A percentile compares a stretch with the other conserved stretches of the same genome.
Conservation (phyloP, 2,329 filamentous ascomycete species). For the Colletotrichum lentis region DNA sequence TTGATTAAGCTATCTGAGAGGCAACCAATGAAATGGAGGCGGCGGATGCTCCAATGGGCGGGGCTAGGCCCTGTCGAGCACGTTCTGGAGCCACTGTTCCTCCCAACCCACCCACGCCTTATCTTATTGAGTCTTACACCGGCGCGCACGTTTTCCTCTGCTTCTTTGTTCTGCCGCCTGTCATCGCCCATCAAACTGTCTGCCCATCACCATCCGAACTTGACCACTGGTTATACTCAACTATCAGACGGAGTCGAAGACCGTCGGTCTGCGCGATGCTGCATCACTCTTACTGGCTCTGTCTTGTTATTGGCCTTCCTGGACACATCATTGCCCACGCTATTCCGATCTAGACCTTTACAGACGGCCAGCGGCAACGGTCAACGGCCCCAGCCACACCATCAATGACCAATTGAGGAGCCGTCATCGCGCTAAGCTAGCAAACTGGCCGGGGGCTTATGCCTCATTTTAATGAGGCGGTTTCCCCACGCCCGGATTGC, state of each 20-base stretch:
- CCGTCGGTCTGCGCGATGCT: background rate
- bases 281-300: background rate
- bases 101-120: background rate
- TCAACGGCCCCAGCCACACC: conserved; percentile 2
- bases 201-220: background rate
- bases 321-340: background rate
- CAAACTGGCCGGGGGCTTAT: background rate
- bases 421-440: conserved; percentile 3
- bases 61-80: background rate
- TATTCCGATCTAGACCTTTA: background rate
- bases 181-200: background rate
- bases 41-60: background rate
- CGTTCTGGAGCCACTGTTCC: background rate
- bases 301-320: conserved; percentile 4
- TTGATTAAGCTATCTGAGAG: background rate
- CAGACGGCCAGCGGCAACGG: too few species aligned
- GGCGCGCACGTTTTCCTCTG: background rate
- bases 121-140: background rate
- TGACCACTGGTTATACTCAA: background rate
- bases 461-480: background rate
- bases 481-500: background rate
- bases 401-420: conserved; percentile 1
- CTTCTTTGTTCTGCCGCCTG: background rate
- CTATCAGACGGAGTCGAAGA: background rate
- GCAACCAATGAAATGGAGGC: conserved; percentile 3